Evolutionary conservation across 2,329 filamentous ascomycete genomes (phyloP), one percentile per base, ranked within the genome.

Genomic region (Fusarium brachygibbosum): DNA sequence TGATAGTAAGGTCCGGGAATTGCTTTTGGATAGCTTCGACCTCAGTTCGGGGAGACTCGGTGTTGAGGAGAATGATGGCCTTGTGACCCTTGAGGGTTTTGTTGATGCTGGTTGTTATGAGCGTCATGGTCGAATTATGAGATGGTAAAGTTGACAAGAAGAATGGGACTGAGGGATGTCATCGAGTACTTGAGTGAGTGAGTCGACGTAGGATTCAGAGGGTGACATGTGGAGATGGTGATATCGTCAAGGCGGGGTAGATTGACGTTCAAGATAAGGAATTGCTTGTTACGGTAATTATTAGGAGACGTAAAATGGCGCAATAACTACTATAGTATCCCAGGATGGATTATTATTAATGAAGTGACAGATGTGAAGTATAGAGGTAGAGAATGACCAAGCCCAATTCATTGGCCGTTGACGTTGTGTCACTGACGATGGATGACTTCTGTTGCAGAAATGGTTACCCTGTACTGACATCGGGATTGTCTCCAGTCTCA

Each of bases 51-150:
- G 82, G 75, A 0, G 78, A 75, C 3, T 74, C 67, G 49, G 69
- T 74, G 1, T 79, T 78, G 5, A 77, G 68, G 9, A 85, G 65
- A 51, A 85, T 71, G 25, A 87, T 68, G 28, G 86, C 80, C 66
- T 83, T 83, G 75, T 87, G 84, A 42, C 83, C 83, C n/a, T 77
- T 77, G 45, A 86, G 78, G 35, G 81, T 80, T 52, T 74, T 76
- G 74, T 82, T 82, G 2, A 63, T 66, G 42, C 6, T 40, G 1
- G 52, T 45, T 9, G 21, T 61, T 52, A 71, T 29, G 21, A 74
- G 53, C 4, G 70, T 73, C 73, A 75, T 75, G 34, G 0, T 28
- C n/a, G 21, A 11, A 0, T 13, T 13, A 1, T 7, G 11, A 2
- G 5, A 1, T n/a, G 3, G 6, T 19, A 9, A n/a, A 41, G 16